Conservation (phyloP, 2,329 filamentous ascomycete genomes). For the Fusarium torreyae region DNA sequence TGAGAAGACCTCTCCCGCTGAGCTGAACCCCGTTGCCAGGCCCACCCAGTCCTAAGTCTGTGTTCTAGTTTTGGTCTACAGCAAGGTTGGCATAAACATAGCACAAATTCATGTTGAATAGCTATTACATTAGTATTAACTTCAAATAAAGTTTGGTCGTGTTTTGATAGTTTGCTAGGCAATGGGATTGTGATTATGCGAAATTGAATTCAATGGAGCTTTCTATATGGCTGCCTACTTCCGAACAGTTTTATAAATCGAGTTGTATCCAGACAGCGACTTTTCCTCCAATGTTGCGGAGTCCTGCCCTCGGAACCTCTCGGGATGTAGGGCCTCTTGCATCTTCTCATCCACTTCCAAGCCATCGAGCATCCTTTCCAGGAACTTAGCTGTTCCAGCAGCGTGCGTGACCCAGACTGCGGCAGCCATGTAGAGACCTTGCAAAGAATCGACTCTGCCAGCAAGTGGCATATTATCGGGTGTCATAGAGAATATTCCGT, state of each 20-base stretch:
- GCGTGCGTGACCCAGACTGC: slow-evolving; percentile 47
- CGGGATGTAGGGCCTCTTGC: slow-evolving; percentile 32
- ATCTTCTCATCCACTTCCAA: slow-evolving; percentile 19
- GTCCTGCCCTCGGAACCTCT: slow-evolving; percentile 38
- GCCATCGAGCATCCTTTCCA: slow-evolving; percentile 30
- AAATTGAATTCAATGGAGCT: no score
- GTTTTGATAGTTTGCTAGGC: no score
- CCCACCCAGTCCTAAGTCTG: not conserved
- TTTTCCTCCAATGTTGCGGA: slow-evolving; percentile 26
- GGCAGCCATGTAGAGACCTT: slow-evolving; percentile 35
- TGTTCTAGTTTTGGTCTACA: not conserved
- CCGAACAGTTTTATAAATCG: slow-evolving; percentile 44
- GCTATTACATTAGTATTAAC: no score
- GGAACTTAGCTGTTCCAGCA: slow-evolving; percentile 38
- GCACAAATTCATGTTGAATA: not conserved
- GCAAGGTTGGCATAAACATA: not conserved
- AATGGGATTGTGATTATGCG: no score
- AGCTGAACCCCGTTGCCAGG: slow-evolving; percentile 7
- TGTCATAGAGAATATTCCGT: slow-evolving; percentile 49
- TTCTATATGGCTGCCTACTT: not conserved
- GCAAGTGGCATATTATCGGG: slow-evolving; percentile 48
- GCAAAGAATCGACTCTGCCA: slow-evolving; percentile 14
- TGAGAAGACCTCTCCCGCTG: slow-evolving; percentile 17
- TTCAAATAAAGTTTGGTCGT: no score
- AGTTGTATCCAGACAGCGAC: slow-evolving; percentile 42